These are phyloP conservation scores for Pythium vanterpoolii DNA, from an alignment of 352 stramenopile species.

Conservation along the genomic window DNA sequence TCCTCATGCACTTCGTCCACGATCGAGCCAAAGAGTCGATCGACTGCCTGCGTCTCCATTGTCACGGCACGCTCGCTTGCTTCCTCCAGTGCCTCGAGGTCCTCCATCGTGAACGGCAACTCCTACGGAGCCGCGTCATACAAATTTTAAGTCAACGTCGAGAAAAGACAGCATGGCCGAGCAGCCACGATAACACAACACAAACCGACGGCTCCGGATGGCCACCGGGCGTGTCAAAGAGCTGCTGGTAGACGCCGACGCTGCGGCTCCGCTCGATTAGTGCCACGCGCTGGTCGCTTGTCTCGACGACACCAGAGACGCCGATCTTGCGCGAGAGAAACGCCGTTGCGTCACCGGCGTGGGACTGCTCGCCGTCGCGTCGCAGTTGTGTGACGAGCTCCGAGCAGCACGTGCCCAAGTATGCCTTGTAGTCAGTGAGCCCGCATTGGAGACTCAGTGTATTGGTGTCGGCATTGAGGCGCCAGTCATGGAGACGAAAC, in stretches of 20 bases:
- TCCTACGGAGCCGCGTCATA: too few species aligned
- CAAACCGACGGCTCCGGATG: conserved; percentile 61
- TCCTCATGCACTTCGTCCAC: conserved; percentile 74
- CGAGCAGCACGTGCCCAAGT: conserved; percentile 72
- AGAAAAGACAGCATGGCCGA: background rate
- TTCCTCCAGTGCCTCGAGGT: conserved; percentile 8
- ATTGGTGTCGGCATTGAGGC: background rate
- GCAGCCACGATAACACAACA: too few species aligned
- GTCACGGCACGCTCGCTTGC: background rate
- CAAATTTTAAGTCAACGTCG: background rate
- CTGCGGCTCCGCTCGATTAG: conserved; percentile 62
- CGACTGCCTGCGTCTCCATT: background rate
- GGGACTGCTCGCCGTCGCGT: conserved; percentile 19
- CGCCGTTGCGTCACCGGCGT: conserved; percentile 29
- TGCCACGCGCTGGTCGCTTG: conserved; percentile 48
- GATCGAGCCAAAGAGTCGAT: conserved; percentile 60
- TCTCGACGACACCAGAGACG: conserved; percentile 70
- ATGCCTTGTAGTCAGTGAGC: conserved; percentile 73
- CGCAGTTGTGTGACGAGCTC: conserved; percentile 33
- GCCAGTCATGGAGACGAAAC: conserved; percentile 44
- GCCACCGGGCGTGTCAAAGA: conserved; percentile 75
- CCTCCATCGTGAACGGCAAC: conserved; percentile 15
- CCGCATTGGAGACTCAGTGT: conserved; percentile 37
- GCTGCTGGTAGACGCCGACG: conserved; percentile 69
- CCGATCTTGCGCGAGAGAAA: conserved; percentile 81